These are phyloP conservation scores for Chlamydomonas asymmetrica DNA, from an alignment of 139 green algal genomes.

Conservation along the genomic window DNA sequence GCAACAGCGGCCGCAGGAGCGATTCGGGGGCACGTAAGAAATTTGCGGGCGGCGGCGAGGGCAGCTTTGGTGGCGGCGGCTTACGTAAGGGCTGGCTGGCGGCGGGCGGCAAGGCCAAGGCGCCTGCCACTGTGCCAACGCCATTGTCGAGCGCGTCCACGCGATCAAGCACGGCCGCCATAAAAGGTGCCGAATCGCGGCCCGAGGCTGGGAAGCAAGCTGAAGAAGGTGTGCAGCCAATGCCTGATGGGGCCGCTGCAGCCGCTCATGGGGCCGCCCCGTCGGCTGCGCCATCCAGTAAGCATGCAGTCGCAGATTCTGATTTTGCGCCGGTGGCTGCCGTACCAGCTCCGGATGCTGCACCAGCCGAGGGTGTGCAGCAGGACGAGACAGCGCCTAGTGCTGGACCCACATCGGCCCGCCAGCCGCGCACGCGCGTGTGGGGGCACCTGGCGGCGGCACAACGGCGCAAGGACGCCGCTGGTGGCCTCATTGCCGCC, in stretches of 20 bases:
- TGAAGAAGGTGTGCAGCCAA: not conserved
- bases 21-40: not conserved
- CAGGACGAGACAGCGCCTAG: not conserved
- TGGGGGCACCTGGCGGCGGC: slow-evolving; percentile 31
- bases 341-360: not conserved
- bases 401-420: too few species aligned
- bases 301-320: too few species aligned
- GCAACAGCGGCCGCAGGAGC: slow-evolving; percentile 8
- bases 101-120: not conserved
- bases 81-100: not conserved
- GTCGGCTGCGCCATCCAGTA: not conserved
- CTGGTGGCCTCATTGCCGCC: too few species aligned
- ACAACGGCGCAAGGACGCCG: slow-evolving; percentile 7
- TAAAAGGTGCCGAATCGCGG: not conserved
- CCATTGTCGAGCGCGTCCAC: slow-evolving; percentile 1
- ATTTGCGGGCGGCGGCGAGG: not conserved
- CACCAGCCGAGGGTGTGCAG: not conserved
- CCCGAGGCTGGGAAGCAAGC: too few species aligned
- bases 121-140: not conserved
- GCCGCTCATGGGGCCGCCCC: too few species aligned
- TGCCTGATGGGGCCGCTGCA: too few species aligned
- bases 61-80: not conserved
- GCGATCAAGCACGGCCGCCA: not conserved
- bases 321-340: too few species aligned
- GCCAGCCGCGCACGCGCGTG: slow-evolving; percentile 30